Percentiles rank a stretch among this genome's conserved stretches.
These are phyloP conservation scores for Nitzschia sp. DNA, from an alignment of 108 stramenopile genomes.

Conservation along the genomic window DNA sequence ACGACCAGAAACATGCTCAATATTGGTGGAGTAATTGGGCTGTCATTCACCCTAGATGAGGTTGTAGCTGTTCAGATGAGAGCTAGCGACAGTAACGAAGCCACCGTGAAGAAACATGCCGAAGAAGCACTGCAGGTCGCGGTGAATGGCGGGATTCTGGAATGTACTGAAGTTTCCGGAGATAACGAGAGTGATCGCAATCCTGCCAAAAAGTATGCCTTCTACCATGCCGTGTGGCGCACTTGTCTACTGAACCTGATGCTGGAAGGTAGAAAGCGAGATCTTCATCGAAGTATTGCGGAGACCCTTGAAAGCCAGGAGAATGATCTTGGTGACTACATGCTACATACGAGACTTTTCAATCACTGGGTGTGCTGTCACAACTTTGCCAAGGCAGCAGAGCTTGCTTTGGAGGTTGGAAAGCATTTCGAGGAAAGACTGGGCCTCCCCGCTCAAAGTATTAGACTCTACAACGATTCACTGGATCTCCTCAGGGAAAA, in stretches of 20 bases:
- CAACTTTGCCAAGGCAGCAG: constrained; percentile 43
- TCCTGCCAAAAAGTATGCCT: constrained; percentile 11
- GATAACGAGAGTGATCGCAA: constrained; percentile 33
- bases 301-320: constrained; percentile 47
- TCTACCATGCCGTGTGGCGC: constrained; percentile 66
- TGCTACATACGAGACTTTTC: constrained; percentile 45
- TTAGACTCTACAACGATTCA: constrained; percentile 50
- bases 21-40: constrained; percentile 61
- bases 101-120: constrained; percentile 26
- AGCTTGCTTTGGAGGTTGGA: constrained; percentile 57
- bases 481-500: constrained; percentile 43
- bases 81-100: constrained; percentile 23
- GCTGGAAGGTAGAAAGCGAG: constrained; percentile 53
- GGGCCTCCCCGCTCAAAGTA: constrained; percentile 52
- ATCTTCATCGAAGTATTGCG: constrained; percentile 65
- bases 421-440: constrained; percentile 43
- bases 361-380: constrained; percentile 57
- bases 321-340: constrained; percentile 37
- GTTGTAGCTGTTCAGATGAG: constrained; percentile 49
- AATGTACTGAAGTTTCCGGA: constrained; percentile 5
- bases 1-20: constrained; percentile 50
- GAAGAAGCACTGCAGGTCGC: constrained; percentile 43
- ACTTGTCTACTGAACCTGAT: constrained; percentile 55
- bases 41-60: constrained; percentile 46
- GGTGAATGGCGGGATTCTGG: constrained; percentile 64